phyloP scores from a whole-genome alignment of 352 stramenopile genomes.

The Sclerospora graminicola region DNA sequence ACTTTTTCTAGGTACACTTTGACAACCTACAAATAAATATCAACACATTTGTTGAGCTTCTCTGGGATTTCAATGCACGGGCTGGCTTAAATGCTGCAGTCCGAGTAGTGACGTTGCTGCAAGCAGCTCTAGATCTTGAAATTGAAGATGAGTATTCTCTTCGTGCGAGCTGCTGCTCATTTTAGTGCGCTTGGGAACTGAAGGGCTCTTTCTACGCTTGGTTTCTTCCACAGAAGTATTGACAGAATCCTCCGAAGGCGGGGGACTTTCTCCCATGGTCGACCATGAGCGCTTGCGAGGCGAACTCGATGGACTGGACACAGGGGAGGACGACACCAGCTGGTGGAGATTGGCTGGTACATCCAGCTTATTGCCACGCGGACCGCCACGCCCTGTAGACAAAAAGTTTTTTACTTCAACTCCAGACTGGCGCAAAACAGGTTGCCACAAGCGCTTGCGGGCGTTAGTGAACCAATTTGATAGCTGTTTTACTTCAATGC shows the following conservation, averaged over 20 bases:
- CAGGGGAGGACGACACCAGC: constrained; percentile 38
- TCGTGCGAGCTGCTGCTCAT: constrained; percentile 5
- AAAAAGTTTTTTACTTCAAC: constrained; percentile 87
- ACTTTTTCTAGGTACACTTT: constrained; percentile 16
- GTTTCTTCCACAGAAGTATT: constrained; percentile 1
- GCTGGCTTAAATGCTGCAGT: constrained; percentile 54
- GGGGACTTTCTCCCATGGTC: constrained; percentile 22
- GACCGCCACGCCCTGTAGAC: constrained; percentile 68
- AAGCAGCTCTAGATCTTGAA: constrained; percentile 71
- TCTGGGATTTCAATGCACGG: constrained; percentile 39
- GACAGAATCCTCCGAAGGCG: constrained; percentile 2
- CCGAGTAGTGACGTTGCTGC: constrained; percentile 64
- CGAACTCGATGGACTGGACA: constrained; percentile 23
- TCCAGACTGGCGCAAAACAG: constrained; percentile 71
- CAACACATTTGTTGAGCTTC: constrained; percentile 13
- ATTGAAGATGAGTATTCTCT: constrained; percentile 12
- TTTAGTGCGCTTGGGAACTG: constrained; percentile 29
- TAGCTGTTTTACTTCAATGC: constrained; percentile 84
- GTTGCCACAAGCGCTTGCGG: constrained; percentile 81
- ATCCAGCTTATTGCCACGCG: constrained; percentile 70
- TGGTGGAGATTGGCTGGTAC: constrained; percentile 51
- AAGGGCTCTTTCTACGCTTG: constrained; percentile 28
- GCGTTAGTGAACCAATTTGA: constrained; percentile 88
- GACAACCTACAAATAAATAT: constrained; percentile 26
- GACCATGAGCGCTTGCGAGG: constrained; percentile 51